These are phyloP conservation scores for Globisporangium solare DNA, from an alignment of 352 stramenopile species.

Conservation along the genomic window DNA sequence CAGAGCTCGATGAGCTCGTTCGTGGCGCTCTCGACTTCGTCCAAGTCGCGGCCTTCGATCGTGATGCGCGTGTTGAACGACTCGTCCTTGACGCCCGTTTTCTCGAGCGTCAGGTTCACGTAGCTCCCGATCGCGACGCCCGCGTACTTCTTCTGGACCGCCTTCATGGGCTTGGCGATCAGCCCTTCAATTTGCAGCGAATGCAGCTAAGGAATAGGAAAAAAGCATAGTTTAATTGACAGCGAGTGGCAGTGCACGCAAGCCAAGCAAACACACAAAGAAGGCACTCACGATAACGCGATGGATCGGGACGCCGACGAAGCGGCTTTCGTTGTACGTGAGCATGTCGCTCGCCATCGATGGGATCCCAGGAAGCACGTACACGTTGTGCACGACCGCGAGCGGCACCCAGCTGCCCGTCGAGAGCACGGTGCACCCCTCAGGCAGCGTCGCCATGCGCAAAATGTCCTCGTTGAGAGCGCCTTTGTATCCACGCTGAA, in stretches of 20 bases:
- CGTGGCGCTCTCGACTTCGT: constrained; percentile 50
- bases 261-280: constrained; percentile 5
- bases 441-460: constrained; percentile 75
- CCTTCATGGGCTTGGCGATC: constrained; percentile 56
- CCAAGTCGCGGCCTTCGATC: constrained; percentile 48
- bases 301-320: constrained; percentile 72
- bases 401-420: constrained; percentile 73
- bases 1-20: constrained; percentile 28
- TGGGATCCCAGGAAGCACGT: constrained; percentile 80
- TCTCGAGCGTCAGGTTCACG: constrained; percentile 68
- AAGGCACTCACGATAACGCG: constrained; percentile 46
- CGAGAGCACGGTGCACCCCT: constrained; percentile 43
- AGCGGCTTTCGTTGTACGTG: constrained; percentile 70
- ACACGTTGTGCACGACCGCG: constrained; percentile 76
- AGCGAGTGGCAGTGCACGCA: background rate
- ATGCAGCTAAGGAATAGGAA: constrained; percentile 35
- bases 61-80: constrained; percentile 71
- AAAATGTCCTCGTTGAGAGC: constrained; percentile 62
- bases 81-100: constrained; percentile 43
- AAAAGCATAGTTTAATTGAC: constrained; percentile 7
- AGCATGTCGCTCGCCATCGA: constrained; percentile 81
- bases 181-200: constrained; percentile 63
- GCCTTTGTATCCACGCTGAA: constrained; percentile 22
- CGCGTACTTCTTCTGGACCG: constrained; percentile 60
- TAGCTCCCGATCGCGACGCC: constrained; percentile 81